A percentile compares a stretch with the other conserved stretches of the same genome.
Evolutionary conservation across 202 grass and related monocot species (phyloP).

Genomic region (Bolboschoenoplectus hybrid): DNA sequence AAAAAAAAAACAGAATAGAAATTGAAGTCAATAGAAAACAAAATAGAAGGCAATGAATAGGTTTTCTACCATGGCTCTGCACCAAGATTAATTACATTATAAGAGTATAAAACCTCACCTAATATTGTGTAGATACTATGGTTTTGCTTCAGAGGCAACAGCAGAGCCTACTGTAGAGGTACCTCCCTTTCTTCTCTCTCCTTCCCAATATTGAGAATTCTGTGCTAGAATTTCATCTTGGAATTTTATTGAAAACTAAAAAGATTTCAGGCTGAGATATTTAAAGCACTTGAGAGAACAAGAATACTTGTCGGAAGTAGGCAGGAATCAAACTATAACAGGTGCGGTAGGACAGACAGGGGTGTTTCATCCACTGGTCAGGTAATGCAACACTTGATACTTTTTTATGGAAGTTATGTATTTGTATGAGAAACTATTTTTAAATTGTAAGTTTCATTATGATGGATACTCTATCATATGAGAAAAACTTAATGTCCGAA

Average conservation of each 20-base stretch:
- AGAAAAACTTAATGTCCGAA: background rate
- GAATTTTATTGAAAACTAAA: conserved; percentile 10
- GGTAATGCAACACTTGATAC: conserved; percentile 43
- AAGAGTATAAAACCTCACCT: background rate
- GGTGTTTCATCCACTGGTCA: conserved; percentile 94
- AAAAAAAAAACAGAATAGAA: background rate
- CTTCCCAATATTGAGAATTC: conserved; percentile 31
- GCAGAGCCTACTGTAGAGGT: conserved; percentile 73
- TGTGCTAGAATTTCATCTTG: conserved; percentile 22
- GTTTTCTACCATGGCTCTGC: background rate
- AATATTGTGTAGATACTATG: conserved; percentile 69
- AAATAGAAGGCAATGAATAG: background rate
- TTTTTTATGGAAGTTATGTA: background rate
- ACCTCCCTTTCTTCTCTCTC: conserved; percentile 32
- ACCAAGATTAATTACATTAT: background rate
- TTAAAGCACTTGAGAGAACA: conserved; percentile 90
- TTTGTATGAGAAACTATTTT: background rate
- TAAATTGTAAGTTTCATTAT: background rate
- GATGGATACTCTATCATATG: background rate
- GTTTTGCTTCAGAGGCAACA: conserved; percentile 93
- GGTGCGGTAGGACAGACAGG: conserved; percentile 97
- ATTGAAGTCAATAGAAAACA: background rate
- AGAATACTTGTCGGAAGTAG: conserved; percentile 69
- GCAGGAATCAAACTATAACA: conserved; percentile 73
- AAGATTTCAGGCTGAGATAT: conserved; percentile 77